Percentiles rank a stretch among this genome's conserved stretches.
phyloP scores from a whole-genome alignment of 2,329 filamentous ascomycete genomes.

The Talaromyces islandicus region DNA sequence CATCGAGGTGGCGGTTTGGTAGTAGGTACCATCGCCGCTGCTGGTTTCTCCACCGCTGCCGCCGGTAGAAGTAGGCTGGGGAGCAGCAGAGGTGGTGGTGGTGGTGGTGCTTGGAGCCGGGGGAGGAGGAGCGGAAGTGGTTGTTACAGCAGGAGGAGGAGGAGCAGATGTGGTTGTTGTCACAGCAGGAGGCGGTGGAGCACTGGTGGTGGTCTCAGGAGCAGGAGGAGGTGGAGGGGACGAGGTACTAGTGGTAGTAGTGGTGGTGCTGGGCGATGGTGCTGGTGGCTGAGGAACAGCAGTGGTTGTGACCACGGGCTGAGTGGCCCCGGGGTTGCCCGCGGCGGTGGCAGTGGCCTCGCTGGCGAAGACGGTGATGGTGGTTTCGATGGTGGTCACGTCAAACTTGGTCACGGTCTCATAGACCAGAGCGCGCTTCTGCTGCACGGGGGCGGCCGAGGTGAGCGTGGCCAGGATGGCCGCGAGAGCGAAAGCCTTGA shows the following conservation, averaged over 20 bases:
- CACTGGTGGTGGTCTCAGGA: constrained; percentile 3
- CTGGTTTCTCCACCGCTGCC: constrained; percentile 22
- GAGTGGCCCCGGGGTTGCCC: neutral
- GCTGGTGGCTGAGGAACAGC: constrained; percentile 2
- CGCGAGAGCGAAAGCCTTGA: constrained; percentile 30
- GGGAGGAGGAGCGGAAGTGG: constrained; percentile 7
- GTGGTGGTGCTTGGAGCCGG: constrained; percentile 15
- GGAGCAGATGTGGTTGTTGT: constrained; percentile 13
- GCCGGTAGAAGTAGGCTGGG: constrained; percentile 5
- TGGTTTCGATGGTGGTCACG: constrained; percentile 44
- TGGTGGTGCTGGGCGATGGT: constrained; percentile 3
- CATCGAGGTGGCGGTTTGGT: constrained; percentile 60
- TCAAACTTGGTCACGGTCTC: constrained; percentile 44
- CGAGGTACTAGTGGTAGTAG: constrained; percentile 1
- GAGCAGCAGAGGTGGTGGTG: constrained; percentile 15
- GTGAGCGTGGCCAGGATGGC: constrained; percentile 28
- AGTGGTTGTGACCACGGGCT: constrained; percentile 9
- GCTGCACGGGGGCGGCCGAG: constrained; percentile 27
- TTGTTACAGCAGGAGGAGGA: constrained; percentile 12
- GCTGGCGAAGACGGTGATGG: constrained; percentile 41
- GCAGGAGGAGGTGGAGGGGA: constrained; percentile 14
- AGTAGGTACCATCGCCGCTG: constrained; percentile 68
- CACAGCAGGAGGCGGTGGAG: constrained; percentile 13
- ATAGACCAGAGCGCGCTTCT: constrained; percentile 42
- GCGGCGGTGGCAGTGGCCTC: constrained; percentile 13